Conservation (phyloP, 305 asterid species). For the Fraxinus baroniana region DNA sequence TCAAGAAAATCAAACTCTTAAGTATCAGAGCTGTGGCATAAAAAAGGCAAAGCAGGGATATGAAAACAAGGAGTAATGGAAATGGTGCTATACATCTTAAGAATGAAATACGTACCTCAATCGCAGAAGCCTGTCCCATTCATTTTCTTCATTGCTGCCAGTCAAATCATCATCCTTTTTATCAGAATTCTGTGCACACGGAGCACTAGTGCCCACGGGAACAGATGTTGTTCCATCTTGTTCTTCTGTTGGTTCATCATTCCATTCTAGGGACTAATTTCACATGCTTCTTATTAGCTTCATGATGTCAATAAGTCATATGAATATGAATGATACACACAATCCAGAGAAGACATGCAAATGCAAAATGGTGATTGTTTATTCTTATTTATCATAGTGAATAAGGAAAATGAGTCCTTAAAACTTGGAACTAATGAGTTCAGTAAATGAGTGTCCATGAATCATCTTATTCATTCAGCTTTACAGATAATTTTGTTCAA, state of each 20-base stretch:
- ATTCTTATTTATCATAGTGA: background rate
- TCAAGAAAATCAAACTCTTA: background rate
- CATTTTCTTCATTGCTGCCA: conserved; percentile 65
- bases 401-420: background rate
- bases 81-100: conserved; percentile 3
- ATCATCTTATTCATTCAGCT: conserved; percentile 1
- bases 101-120: conserved; percentile 57
- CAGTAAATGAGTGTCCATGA: background rate
- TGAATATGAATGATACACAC: background rate
- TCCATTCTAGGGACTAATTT: conserved; percentile 78
- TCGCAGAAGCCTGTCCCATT: conserved; percentile 97
- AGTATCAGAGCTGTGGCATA: conserved; percentile 6
- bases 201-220: conserved; percentile 42
- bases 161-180: conserved; percentile 56
- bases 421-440: background rate
- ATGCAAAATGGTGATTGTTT: background rate
- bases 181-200: conserved; percentile 46
- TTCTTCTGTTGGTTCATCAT: conserved; percentile 80
- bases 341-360: background rate
- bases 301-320: background rate
- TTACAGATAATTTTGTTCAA: background rate
- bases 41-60: conserved; percentile 2
- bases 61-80: background rate
- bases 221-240: conserved; percentile 50
- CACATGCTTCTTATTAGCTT: conserved; percentile 5